Evolutionary conservation across 2,329 filamentous ascomycete genomes (phyloP).

Genomic region (Fusarium haematococcum): DNA sequence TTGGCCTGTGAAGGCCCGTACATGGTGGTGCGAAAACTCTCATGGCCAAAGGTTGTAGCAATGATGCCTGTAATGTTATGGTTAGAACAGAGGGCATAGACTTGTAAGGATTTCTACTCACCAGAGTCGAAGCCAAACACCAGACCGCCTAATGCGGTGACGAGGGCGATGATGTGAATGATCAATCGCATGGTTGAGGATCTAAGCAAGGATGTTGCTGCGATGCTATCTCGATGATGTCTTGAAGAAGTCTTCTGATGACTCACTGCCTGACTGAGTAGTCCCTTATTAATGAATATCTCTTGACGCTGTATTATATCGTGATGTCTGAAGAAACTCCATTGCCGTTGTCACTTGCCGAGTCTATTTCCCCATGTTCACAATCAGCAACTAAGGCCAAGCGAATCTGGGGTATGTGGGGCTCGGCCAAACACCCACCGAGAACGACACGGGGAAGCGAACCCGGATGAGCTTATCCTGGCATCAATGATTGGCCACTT

Average conservation of each 20-base stretch:
- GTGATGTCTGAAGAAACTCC: neutral
- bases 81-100: too few relatives aligned
- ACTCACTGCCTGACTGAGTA: neutral
- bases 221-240: neutral
- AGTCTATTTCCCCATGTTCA: neutral
- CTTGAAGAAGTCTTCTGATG: neutral
- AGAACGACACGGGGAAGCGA: neutral
- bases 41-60: slow-evolving; percentile 10
- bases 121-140: slow-evolving; percentile 8
- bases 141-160: slow-evolving; percentile 2
- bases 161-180: neutral
- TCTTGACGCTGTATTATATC: neutral
- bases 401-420: neutral
- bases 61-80: neutral
- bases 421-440: neutral
- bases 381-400: neutral
- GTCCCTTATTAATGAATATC: neutral
- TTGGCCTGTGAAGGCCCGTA: slow-evolving; percentile 2
- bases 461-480: neutral
- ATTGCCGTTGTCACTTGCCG: neutral
- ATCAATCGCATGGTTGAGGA: neutral
- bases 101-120: neutral
- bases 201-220: neutral
- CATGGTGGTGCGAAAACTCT: neutral
- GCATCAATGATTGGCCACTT: neutral